Conservation (phyloP, 1,284 basidiomycete species). For the Trametes pubescens region DNA sequence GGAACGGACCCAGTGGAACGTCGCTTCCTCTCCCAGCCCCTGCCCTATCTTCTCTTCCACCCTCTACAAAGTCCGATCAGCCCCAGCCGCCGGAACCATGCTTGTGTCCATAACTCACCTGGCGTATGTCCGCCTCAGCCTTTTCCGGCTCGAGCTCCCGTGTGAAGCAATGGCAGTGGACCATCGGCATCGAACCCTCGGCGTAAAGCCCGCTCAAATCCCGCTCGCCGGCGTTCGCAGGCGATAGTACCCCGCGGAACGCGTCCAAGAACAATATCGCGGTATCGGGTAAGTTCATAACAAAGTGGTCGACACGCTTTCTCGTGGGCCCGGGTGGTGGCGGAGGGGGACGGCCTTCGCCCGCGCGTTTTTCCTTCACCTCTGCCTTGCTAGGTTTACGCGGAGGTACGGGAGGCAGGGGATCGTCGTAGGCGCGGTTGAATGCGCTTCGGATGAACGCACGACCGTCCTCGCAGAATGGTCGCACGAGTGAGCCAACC, state of each 20-base stretch:
- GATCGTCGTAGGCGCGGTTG: constrained; percentile 61
- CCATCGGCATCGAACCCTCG: constrained; percentile 74
- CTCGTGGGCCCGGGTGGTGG: constrained; percentile 46
- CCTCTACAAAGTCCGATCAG: constrained; percentile 58
- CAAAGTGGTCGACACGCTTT: constrained; percentile 82
- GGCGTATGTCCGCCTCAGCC: constrained; percentile 80
- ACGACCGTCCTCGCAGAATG: constrained; percentile 85
- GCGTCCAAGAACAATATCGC: constrained; percentile 93
- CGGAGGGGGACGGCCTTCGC: constrained; percentile 12
- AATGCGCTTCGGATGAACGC: constrained; percentile 78
- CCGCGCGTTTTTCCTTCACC: constrained; percentile 44
- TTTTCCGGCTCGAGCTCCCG: constrained; percentile 78
- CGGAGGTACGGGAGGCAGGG: constrained; percentile 65
- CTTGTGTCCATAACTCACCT: constrained; percentile 59
- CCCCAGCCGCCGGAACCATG: constrained; percentile 14
- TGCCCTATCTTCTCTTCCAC: constrained; percentile 75
- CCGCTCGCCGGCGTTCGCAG: constrained; percentile 43
- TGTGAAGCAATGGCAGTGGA: constrained; percentile 98
- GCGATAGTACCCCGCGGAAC: constrained; percentile 76
- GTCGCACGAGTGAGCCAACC: constrained; percentile 74
- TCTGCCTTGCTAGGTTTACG: constrained; percentile 55
- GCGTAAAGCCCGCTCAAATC: constrained; percentile 56
- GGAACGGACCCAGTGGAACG: constrained; percentile 84
- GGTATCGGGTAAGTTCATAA: constrained; percentile 97
- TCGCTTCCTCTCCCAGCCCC: constrained; percentile 59